Conservation (phyloP, 2,329 filamentous ascomycete species). For the Chalaropsis thielavioides region DNA sequence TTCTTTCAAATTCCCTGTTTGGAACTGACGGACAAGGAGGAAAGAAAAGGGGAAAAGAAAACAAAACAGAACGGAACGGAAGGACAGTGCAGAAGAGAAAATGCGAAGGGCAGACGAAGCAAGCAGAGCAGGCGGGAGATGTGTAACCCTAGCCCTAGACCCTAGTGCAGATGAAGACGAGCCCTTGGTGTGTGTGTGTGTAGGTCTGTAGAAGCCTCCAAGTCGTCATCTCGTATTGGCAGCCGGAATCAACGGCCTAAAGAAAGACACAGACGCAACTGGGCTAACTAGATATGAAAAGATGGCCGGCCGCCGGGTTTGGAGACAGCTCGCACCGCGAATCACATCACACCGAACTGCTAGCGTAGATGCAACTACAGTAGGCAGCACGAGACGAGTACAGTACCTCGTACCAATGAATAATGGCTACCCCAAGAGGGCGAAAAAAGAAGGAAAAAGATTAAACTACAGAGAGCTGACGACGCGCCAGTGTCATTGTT, state of each 20-base stretch:
- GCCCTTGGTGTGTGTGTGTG: neutral
- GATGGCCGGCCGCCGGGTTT: neutral
- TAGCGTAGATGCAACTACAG: no score
- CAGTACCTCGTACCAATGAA: no score
- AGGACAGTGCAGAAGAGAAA: neutral
- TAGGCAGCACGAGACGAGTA: no score
- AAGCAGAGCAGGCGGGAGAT: neutral
- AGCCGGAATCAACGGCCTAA: neutral
- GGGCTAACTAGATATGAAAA: neutral
- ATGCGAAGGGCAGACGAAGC: neutral
- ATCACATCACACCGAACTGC: no score
- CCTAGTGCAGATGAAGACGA: no score
- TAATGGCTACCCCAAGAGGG: neutral
- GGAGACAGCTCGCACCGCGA: neutral
- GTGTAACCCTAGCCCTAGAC: neutral
- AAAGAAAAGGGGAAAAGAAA: neutral
- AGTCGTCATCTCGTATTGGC: neutral
- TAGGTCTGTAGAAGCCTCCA: neutral
- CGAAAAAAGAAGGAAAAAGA: neutral
- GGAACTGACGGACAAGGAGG: neutral
- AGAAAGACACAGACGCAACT: neutral
- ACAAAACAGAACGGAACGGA: neutral
- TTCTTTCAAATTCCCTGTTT: slow-evolving; percentile 4
- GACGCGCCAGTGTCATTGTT: neutral
- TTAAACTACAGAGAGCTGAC: neutral